These are phyloP conservation scores for Ambrosiella cleistominuta DNA, from an alignment of 2,329 filamentous ascomycete species.

Conservation along the genomic window DNA sequence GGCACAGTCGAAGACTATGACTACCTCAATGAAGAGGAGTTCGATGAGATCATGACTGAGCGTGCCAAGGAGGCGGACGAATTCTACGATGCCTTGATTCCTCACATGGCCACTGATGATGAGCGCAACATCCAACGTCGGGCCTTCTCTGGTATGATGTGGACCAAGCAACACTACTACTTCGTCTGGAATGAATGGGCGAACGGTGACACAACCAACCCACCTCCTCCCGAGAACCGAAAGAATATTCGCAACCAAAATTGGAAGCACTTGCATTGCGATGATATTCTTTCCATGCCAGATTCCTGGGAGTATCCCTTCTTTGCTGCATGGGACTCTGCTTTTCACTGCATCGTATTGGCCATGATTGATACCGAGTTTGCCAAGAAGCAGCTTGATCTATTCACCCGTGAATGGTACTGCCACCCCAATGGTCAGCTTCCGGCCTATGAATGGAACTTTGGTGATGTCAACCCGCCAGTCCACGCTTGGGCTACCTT, in stretches of 20 bases:
- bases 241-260: conserved; percentile 71
- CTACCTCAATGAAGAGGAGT: conserved; percentile 80
- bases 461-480: conserved; percentile 88
- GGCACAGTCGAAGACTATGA: conserved; percentile 32
- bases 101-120: conserved; percentile 83
- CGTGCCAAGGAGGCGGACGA: conserved; percentile 83
- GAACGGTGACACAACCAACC: conserved; percentile 76
- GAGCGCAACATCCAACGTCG: conserved; percentile 89
- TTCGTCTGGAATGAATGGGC: conserved; percentile 98
- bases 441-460: conserved; percentile 93
- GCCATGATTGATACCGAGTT: conserved; percentile 97
- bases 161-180: conserved; percentile 93
- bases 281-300: conserved; percentile 93
- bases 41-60: conserved; percentile 79
- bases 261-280: conserved; percentile 90
- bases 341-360: conserved; percentile 88
- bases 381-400: conserved; percentile 90
- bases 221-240: conserved; percentile 63
- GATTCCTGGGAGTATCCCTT: conserved; percentile 98
- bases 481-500: conserved; percentile 95
- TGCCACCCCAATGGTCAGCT: conserved; percentile 95
- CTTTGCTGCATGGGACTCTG: conserved; percentile 93
- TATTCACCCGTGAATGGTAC: conserved; percentile 96
- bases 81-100: conserved; percentile 86
- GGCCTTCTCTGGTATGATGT: conserved; percentile 92